Base-by-base conservation (phyloP, 2,329 filamentous ascomycete species). In the Diaporthe vexans region DNA sequence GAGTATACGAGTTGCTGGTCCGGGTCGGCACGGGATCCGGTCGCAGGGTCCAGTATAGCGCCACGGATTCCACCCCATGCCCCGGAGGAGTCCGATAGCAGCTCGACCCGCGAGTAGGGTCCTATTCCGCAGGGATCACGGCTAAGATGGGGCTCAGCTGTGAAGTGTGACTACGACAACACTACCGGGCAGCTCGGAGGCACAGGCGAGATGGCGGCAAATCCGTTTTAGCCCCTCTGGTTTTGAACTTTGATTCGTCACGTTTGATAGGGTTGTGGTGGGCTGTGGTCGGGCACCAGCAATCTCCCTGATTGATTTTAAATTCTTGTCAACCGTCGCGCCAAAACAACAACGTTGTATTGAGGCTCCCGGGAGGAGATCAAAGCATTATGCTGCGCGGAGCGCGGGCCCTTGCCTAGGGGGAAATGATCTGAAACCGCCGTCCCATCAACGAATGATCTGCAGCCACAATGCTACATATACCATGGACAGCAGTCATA, bases 361-460 rank as follows among this genome's bases (percentile, higher is more conserved):
- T 67, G 11, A 67, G 43, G 29, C 43, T 51, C 13, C 7, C 46
- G 61, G 21, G 29, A 51, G 61, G 43, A 6, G 43, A 35, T 67
- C 43, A 17, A 48, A 35, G 61, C 61, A 67, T 63, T 13, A 46
- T 29, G 59, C n/a, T 19, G 40, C 43, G 43, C 21, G 2, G 6
- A 19, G 61, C 26, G 61, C 61, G 43, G 61, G 59, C 43, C 51
- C 9, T 26, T 26, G 21, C 61, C 26, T 37, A 51, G 43, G 43
- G 61, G 61, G 8, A 21, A 40, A 40, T 9, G 43, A 67, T 52
- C 61, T 67, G 61, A 67, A 67, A 67, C 61, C 21, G 43, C 61
- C 43, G 61, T 67, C 61, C 61, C 61, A 67, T 51, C 61, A 51
- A 52, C 61, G 61, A 67, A 67, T 67, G 61, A 67, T 67, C 61